phyloP scores from a whole-genome alignment of 192 early-diverging fungal species.

The Podochytrium sp. region DNA sequence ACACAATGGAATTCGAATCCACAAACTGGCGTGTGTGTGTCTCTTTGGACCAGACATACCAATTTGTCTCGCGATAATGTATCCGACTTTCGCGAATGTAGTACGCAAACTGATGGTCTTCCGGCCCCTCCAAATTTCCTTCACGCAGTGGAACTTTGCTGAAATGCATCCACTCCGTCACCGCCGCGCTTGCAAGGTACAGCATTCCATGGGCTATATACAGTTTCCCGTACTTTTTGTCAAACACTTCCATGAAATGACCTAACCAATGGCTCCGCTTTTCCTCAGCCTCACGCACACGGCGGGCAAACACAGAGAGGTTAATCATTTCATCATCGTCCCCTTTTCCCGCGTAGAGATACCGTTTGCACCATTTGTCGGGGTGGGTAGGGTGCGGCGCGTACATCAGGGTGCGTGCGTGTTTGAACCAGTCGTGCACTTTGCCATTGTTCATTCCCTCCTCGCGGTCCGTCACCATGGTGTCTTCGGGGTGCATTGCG shows the following conservation, averaged over 20 bases:
- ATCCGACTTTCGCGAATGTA: no score
- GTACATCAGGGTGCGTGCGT: background rate
- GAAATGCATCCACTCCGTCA: background rate
- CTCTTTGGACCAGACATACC: no score
- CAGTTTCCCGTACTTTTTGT: background rate
- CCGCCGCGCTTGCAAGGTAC: background rate
- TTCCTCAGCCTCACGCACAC: background rate
- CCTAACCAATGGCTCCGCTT: background rate
- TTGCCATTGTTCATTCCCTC: constrained; percentile 4
- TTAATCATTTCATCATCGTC: constrained; percentile 2
- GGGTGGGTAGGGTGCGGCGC: background rate
- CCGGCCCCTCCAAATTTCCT: no score
- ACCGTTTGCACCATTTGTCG: background rate
- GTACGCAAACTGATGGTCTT: no score
- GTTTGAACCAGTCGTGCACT: background rate
- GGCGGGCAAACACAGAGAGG: background rate
- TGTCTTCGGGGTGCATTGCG: background rate
- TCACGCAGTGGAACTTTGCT: no score
- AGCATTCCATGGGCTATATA: background rate
- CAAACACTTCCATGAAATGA: background rate
- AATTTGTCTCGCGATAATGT: no score
- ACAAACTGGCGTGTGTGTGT: no score
- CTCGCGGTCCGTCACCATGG: background rate
- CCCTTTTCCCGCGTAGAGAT: background rate
- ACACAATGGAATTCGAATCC: no score